A percentile compares a stretch with the other conserved stretches of the same genome.
phyloP scores from a whole-genome alignment of 768 basidiomycete species.

The Auricularia sp. region DNA sequence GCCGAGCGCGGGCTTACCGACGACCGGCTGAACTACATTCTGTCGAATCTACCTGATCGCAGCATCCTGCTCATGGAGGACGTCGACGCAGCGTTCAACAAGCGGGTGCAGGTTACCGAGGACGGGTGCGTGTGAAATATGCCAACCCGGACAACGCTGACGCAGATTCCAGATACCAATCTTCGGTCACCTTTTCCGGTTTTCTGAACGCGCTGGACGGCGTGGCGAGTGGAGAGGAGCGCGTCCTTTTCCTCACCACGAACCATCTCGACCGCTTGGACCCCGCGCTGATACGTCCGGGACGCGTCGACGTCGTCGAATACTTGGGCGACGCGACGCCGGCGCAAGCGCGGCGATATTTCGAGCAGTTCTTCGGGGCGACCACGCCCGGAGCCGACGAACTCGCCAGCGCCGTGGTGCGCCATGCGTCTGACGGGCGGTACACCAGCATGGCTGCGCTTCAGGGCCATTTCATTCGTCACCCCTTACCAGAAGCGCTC shows the following conservation, averaged over 20 bases:
- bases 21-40: conserved; percentile 87
- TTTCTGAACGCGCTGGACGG: conserved; percentile 96
- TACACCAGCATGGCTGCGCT: conserved; percentile 90
- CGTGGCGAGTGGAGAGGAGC: conserved; percentile 93
- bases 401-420: conserved; percentile 44
- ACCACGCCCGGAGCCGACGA: conserved; percentile 36
- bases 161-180: conserved; percentile 48
- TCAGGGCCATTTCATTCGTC: conserved; percentile 87
- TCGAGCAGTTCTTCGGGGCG: conserved; percentile 67
- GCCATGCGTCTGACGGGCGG: conserved; percentile 40
- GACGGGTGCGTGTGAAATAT: conserved; percentile 58
- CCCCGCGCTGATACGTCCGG: conserved; percentile 90
- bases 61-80: conserved; percentile 96
- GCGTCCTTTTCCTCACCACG: conserved; percentile 98
- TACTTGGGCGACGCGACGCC: conserved; percentile 81
- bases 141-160: no score
- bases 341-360: conserved; percentile 65
- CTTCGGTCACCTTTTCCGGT: conserved; percentile 93
- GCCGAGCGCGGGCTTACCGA: conserved; percentile 94
- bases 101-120: conserved; percentile 79
- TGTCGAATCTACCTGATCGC: conserved; percentile 87
- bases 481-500: not conserved
- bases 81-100: conserved; percentile 93
- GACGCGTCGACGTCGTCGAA: conserved; percentile 76
- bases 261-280: conserved; percentile 87